Conservation (phyloP, 257 asterid genomes). For the Solanum virginianum region DNA sequence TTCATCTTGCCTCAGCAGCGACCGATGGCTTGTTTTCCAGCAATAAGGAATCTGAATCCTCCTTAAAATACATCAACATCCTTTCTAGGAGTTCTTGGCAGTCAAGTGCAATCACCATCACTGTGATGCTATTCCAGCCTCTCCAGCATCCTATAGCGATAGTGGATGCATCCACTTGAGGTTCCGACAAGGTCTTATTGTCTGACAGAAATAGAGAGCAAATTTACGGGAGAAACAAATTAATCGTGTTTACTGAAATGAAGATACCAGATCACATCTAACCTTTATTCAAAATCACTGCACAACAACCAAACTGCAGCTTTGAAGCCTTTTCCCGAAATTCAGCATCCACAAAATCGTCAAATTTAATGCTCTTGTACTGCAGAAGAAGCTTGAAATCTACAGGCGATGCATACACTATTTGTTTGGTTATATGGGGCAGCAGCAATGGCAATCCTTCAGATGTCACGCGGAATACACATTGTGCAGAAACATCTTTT, state of each 20-base stretch:
- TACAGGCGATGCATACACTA: conserved; percentile 49
- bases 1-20: conserved; percentile 7
- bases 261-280: background rate
- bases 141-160: conserved; percentile 92
- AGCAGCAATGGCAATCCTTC: conserved; percentile 94
- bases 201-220: conserved; percentile 26
- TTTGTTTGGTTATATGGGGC: conserved; percentile 76
- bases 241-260: background rate
- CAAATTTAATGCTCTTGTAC: conserved; percentile 64
- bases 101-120: conserved; percentile 74
- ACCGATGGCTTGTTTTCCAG: conserved; percentile 1
- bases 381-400: conserved; percentile 78
- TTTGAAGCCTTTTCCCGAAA: conserved; percentile 56
- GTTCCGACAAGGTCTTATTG: conserved; percentile 17
- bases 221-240: background rate
- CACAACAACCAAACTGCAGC: conserved; percentile 75
- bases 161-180: conserved; percentile 32
- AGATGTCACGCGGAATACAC: conserved; percentile 86
- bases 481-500: conserved; percentile 51
- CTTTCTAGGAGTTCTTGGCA: conserved; percentile 72
- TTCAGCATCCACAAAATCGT: conserved; percentile 53
- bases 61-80: conserved; percentile 23
- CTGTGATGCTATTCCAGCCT: conserved; percentile 60
- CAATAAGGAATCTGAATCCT: conserved; percentile 2
- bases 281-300: conserved; percentile 67